Base-by-base conservation (phyloP, 768 basidiomycete species). In the Rhodocollybia butyracea region DNA sequence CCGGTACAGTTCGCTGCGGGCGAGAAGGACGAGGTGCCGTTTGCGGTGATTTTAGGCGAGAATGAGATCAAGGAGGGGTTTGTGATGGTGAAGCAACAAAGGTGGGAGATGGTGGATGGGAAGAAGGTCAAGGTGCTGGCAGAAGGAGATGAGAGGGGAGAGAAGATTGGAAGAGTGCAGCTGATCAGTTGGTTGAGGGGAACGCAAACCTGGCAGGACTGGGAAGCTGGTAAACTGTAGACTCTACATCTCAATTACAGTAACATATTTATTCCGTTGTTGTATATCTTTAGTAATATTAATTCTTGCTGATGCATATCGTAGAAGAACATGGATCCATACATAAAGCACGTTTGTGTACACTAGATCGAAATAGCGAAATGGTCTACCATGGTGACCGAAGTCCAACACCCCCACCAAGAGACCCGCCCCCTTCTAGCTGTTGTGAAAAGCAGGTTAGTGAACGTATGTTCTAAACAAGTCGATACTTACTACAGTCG, bases 11-110 rank as follows among this genome's bases (percentile, higher is more conserved):
- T 96, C 66, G 89, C 89, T 21, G 86, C 88, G 1, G 91, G 89
- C 26, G 97, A 97, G 73, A 86, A 76, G 66, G 95, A 98, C 64
- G 88, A 92, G 60, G 91, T 92, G 39, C 96, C 95, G 0, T 97
- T 93, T 70, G 94, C 89, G 2, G 80, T 98, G 55, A 91, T 98
- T 60, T 74, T 98, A n/a, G 95, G 94, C 8, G 81, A 80, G 1
- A 87, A 89, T 55, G 96, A 99, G 73, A 73, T 94, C 54, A 85
- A 84, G 64, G 80, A 82, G 43, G 97, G 96, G 3, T 72, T 89
- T 36, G 93, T 97, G 29, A 82, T 86, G 34, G 90, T 99, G 55
- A 98, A 98, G 74, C 88, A 95, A 68, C 96, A 98, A 69, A 80
- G 72, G 48, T 92, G 90, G 90, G 82, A 89, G 63, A 63, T 89